Evolutionary conservation across 768 basidiomycete species (phyloP), one percentile per base, ranked within the genome.

Genomic region (Hericium erinaceus): DNA sequence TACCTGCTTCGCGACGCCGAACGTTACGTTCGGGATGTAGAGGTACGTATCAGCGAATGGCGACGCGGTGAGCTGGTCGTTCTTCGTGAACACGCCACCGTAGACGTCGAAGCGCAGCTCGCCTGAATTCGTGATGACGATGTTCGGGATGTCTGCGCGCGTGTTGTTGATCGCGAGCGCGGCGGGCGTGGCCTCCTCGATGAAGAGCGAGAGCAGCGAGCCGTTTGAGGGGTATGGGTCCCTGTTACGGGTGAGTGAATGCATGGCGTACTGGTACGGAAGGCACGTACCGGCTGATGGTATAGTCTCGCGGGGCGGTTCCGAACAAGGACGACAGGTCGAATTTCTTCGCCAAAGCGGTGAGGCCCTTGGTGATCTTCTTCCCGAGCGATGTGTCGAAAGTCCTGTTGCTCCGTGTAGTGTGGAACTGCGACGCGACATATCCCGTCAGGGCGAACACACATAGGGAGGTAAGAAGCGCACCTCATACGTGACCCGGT

Each of bases 51-150:
- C 82, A 0, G 72, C 68, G 66, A 87, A 93, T 0, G 91, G 88
- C 6, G 80, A 83, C 1, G 80, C 80, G 0, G 87, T 87, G 48
- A 92, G 77, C 63, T 90, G 84, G 68, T 93, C 89, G 67, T 92
- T 88, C 68, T 82, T 82, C 33, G 85, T 86, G 72, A 93, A 92
- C 2, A 81, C 64, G 1, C 90, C 90, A 1, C 75, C 62, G 65
- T 81, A 83, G 53, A 91, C 68, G 62, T 87, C 79, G 70, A 82
- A 89, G 52, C 88, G 81, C 64, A 82, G 74, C 11, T 75, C 80
- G 11, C 80, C 85, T 2, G 85, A 79, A 69, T 87, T 84, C 54
- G 75, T 71, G 57, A 90, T 80, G 67, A 87, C 79, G 62, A 89
- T 72, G 61, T 77, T 83, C 38, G 87, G 83, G 51, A 80, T 78